Conservation (phyloP, 2,329 filamentous ascomycete species). For the Camillea tinctor region DNA sequence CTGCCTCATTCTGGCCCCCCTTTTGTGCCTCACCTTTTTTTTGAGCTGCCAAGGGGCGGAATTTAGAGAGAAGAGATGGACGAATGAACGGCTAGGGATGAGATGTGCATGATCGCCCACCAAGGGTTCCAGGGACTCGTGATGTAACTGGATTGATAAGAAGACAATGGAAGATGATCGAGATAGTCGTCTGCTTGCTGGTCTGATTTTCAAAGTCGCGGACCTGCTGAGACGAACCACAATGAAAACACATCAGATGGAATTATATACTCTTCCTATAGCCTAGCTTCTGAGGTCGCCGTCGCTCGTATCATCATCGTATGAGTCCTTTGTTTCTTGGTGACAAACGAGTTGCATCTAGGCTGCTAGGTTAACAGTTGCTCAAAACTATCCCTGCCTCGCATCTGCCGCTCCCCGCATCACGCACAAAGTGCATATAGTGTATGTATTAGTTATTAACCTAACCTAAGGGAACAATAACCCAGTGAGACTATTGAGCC, state of each 20-base stretch:
- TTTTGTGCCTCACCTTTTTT: too few species aligned
- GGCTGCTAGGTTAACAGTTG: not conserved
- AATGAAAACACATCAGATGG: too few species aligned
- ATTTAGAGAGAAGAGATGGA: not conserved
- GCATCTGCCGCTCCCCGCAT: not conserved
- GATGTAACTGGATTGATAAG: not conserved
- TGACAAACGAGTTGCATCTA: not conserved
- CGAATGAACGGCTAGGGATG: not conserved
- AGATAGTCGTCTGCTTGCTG: not conserved
- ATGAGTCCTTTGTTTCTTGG: not conserved
- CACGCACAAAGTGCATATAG: not conserved
- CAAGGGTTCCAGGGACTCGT: not conserved
- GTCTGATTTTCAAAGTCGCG: not conserved
- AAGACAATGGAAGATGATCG: not conserved
- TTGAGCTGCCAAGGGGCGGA: too few species aligned
- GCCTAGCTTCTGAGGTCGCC: too few species aligned
- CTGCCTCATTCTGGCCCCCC: too few species aligned
- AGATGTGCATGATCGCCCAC: not conserved
- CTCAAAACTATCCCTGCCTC: not conserved
- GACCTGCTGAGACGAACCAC: not conserved
- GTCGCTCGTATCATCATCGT: not conserved
- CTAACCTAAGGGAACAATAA: too few species aligned
- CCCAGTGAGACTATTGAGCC: too few species aligned
- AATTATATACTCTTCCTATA: too few species aligned
- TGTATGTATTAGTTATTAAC: not conserved